Conservation (phyloP, 202 grass and related monocot genomes). For the Eragrostis tef region DNA sequence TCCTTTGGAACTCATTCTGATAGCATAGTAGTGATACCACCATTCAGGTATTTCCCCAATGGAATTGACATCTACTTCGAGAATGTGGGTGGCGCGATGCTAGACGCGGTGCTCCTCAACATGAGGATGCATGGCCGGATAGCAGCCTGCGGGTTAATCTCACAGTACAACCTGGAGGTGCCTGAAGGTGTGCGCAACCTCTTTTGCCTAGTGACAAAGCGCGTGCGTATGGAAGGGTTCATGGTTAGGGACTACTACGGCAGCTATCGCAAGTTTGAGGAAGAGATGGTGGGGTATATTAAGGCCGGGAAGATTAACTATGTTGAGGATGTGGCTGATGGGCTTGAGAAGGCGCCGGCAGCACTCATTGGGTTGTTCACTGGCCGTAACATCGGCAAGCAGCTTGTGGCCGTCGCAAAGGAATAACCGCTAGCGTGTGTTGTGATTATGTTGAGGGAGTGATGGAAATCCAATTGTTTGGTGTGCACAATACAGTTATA, state of each 20-base stretch:
- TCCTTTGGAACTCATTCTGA: too few relatives aligned
- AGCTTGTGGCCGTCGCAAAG: conserved; percentile 36
- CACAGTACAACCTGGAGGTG: conserved; percentile 49
- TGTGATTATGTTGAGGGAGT: too few relatives aligned
- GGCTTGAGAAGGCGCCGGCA: conserved; percentile 40
- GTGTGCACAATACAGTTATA: too few relatives aligned
- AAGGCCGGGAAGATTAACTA: conserved; percentile 47
- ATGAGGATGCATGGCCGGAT: conserved; percentile 35
- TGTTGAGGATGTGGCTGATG: conserved; percentile 53
- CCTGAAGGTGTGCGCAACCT: conserved; percentile 43
- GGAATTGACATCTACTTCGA: conserved; percentile 82
- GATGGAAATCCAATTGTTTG: too few relatives aligned
- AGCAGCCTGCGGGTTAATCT: conserved; percentile 20
- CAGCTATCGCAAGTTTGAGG: conserved; percentile 47
- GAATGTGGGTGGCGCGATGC: conserved; percentile 66
- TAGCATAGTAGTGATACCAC: too few relatives aligned
- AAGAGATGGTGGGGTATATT: conserved; percentile 34
- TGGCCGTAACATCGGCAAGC: conserved; percentile 50
- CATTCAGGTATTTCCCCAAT: conserved; percentile 26
- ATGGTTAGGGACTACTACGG: conserved; percentile 13
- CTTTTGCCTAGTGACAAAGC: conserved; percentile 20
- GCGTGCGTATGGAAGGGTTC: conserved; percentile 52
- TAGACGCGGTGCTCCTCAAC: conserved; percentile 62
- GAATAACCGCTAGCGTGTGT: conserved; percentile 19
- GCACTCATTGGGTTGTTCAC: conserved; percentile 51